Conservation (phyloP, 495 filamentous ascomycete genomes). For the Neurospora terricola region DNA sequence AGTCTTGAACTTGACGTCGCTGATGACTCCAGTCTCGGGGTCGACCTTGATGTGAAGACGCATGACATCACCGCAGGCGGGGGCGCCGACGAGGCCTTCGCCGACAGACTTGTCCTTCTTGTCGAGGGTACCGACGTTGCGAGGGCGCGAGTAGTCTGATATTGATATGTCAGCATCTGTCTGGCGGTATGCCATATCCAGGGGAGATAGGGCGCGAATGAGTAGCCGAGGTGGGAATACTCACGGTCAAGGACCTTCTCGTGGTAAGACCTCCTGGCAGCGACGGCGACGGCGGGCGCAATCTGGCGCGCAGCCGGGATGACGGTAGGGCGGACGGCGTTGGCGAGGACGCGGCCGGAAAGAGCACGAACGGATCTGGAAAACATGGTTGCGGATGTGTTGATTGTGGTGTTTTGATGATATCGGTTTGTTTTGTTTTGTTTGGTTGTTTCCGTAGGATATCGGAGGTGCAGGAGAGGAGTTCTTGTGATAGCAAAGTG, state of each 20-base stretch:
- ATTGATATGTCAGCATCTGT: background rate
- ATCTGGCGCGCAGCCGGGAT: conserved; percentile 27
- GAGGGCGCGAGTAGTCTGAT: conserved; percentile 76
- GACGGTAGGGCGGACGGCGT: conserved; percentile 13
- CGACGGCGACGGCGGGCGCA: conserved; percentile 22
- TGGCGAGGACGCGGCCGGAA: conserved; percentile 15
- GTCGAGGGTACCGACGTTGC: conserved; percentile 88
- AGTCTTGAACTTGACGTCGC: conserved; percentile 82
- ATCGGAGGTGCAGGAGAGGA: background rate
- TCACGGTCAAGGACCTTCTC: conserved; percentile 62
- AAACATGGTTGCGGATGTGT: conserved; percentile 19
- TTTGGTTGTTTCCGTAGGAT: background rate
- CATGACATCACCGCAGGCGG: conserved; percentile 93
- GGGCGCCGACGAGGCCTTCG: conserved; percentile 94
- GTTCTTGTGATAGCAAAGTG: background rate
- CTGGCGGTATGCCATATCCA: background rate
- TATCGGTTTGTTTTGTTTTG: background rate
- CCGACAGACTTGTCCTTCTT: conserved; percentile 85
- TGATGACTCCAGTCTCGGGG: conserved; percentile 76
- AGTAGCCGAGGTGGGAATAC: background rate
- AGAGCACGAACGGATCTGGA: conserved; percentile 25
- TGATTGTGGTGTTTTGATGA: background rate
- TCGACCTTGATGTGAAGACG: conserved; percentile 98
- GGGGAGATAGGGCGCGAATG: background rate
- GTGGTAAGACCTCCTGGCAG: conserved; percentile 42